Evolutionary conservation across 306 rosid genomes (phyloP).

Genomic region (Lathyrus oleraceus): DNA sequence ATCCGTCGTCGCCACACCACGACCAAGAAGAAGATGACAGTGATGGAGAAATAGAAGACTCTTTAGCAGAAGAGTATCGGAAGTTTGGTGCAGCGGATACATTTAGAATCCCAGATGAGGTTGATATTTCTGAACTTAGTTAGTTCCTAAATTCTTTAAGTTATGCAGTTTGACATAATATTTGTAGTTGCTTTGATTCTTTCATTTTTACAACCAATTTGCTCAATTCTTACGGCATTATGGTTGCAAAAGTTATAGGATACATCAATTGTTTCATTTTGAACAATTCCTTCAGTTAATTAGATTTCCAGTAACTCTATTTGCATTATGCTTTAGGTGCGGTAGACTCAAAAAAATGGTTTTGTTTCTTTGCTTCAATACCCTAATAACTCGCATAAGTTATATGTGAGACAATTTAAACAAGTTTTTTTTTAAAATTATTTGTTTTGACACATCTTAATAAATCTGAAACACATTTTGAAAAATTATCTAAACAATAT

Average conservation of each 20-base stretch:
- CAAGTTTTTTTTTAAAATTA: too few species aligned
- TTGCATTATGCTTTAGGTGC: background rate
- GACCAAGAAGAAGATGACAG: conserved; percentile 53
- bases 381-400: too few species aligned
- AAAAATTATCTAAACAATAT: too few species aligned
- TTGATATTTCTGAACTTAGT: conserved; percentile 74
- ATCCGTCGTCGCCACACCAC: conserved; percentile 44
- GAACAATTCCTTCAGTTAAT: conserved; percentile 4
- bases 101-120: conserved; percentile 70
- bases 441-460: too few species aligned
- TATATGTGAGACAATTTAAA: too few species aligned
- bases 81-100: conserved; percentile 96
- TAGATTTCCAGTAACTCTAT: conserved; percentile 9
- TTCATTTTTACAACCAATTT: background rate
- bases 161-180: conserved; percentile 9
- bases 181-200: background rate
- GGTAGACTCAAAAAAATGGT: background rate
- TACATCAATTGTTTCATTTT: background rate
- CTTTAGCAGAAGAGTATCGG: conserved; percentile 61
- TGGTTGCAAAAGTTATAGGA: background rate
- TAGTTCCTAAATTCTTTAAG: conserved; percentile 31
- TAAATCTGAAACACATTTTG: too few species aligned
- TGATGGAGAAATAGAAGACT: conserved; percentile 39
- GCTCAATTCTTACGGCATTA: background rate
- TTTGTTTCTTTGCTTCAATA: too few species aligned